Base-by-base conservation (phyloP, 2,329 filamentous ascomycete species). In the Cladophialophora chaetospira region DNA sequence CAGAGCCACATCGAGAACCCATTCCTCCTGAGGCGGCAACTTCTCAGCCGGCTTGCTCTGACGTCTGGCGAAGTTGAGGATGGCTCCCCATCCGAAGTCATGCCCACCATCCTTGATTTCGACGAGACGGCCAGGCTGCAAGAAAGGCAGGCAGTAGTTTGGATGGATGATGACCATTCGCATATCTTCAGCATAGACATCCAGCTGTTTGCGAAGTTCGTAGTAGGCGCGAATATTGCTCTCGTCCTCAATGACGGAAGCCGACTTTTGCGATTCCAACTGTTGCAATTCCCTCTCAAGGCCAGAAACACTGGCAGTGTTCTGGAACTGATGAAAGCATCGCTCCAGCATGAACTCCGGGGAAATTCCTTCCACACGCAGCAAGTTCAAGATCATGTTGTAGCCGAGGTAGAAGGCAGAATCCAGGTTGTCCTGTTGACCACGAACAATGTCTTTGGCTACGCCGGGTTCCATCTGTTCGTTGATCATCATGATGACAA, bases 401-500 rank as follows among this genome's bases (percentile, higher is more conserved):
- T 99, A 99, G 28, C 94, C 92, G 13, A 99, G 82, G 71, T 99
- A 90, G 75, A 99, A 99, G 1, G 94, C 94, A 3, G 94, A 97
- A 75, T 97, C 97, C 26, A 99, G 85, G 65, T 92, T 91, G 73
- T 99, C 95, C 72, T 99, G 94, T 69, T 97, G 89, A 65, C 94
- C 94, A 51, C 94, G 91, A 10, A 99, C 94, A 66, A 99, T 97
- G 63, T 89, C 87, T 74, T 96, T 96, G 38, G 94, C 93, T n/a
- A 88, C 86, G 2, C 90, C 86, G 1, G 94, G 94, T 68, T 99
- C 94, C 78, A 99, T 93, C 76, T 94, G 91, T 72, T 95, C 89
- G 69, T 95, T 88, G 61, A 99, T 89, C 93, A 99, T 97, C 91
- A 99, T 97, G 72, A 99, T 97, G 65, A 99, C 94, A 66, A 97